Percentiles rank a stretch among this genome's conserved stretches.
phyloP scores from a whole-genome alignment of 148 eudicot genomes.

The Rhododendron griersonianum region DNA sequence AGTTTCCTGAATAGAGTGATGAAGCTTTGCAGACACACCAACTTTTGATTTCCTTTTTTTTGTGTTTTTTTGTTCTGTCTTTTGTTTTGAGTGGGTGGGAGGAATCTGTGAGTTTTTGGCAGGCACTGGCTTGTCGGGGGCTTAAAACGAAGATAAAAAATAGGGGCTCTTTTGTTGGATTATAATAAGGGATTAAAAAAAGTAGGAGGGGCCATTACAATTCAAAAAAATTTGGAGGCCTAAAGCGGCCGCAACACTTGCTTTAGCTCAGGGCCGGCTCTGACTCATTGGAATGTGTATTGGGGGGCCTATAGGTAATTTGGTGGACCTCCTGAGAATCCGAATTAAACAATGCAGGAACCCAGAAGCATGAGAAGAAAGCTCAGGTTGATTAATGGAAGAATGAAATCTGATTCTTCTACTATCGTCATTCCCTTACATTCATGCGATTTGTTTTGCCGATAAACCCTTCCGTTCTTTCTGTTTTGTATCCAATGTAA shows the following conservation, averaged over 20 bases:
- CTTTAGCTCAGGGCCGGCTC: too few relatives aligned
- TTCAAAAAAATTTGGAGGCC: too few relatives aligned
- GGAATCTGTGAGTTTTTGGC: background rate
- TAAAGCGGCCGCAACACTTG: too few relatives aligned
- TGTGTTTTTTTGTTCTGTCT: background rate
- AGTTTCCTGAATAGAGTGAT: background rate
- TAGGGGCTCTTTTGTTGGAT: too few relatives aligned
- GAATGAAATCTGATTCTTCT: background rate
- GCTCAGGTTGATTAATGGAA: background rate
- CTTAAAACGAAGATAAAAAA: too few relatives aligned
- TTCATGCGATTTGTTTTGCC: background rate
- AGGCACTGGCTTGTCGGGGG: too few relatives aligned
- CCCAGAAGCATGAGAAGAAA: background rate
- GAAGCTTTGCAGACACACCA: background rate
- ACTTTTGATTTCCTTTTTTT: background rate
- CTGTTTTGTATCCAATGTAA: background rate
- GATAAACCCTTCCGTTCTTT: background rate
- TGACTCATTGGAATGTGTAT: background rate
- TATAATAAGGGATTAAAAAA: too few relatives aligned
- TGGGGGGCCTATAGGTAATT: background rate
- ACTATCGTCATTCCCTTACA: background rate
- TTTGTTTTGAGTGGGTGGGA: background rate
- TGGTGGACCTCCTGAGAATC: background rate
- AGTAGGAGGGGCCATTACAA: too few relatives aligned
- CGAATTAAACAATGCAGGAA: background rate